A percentile compares a stretch with the other conserved stretches of the same genome.
phyloP scores from a whole-genome alignment of 257 asterid genomes.

The Eustoma russellianum region DNA sequence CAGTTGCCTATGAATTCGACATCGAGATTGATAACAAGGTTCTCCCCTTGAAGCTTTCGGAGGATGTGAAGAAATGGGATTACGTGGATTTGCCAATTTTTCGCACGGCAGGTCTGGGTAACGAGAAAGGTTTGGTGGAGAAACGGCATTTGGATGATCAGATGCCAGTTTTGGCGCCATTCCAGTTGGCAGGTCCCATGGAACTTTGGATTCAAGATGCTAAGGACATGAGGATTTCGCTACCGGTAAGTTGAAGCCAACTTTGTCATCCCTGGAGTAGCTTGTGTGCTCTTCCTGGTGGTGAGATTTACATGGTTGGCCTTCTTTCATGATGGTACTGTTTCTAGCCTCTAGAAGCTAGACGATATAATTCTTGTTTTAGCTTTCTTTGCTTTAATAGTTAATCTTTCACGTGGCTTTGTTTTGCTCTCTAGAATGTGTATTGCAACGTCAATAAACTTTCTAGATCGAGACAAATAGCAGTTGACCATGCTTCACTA shows the following conservation, averaged over 20 bases:
- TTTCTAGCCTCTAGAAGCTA: neutral
- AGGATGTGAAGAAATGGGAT: conserved; percentile 92
- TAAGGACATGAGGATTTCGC: conserved; percentile 77
- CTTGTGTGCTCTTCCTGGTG: neutral
- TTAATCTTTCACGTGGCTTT: no score
- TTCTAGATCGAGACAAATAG: no score
- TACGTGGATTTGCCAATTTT: conserved; percentile 86
- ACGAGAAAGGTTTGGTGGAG: conserved; percentile 43
- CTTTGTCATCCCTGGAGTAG: neutral
- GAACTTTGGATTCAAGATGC: conserved; percentile 98
- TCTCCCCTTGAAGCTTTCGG: conserved; percentile 78
- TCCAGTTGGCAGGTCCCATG: conserved; percentile 96
- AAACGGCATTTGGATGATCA: conserved; percentile 30
- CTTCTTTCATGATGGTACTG: neutral
- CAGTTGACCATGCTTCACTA: no score
- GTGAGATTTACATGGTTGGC: no score
- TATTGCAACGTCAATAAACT: no score
- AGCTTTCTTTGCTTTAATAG: no score
- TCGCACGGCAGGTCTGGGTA: conserved; percentile 33
- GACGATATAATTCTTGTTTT: no score
- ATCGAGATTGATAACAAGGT: conserved; percentile 77
- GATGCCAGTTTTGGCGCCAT: conserved; percentile 81
- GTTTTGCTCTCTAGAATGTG: no score
- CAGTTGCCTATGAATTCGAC: conserved; percentile 87
- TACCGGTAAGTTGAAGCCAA: conserved; percentile 59